Evolutionary conservation across 768 basidiomycete species (phyloP).

Genomic region (Leccinum disarticulatum): DNA sequence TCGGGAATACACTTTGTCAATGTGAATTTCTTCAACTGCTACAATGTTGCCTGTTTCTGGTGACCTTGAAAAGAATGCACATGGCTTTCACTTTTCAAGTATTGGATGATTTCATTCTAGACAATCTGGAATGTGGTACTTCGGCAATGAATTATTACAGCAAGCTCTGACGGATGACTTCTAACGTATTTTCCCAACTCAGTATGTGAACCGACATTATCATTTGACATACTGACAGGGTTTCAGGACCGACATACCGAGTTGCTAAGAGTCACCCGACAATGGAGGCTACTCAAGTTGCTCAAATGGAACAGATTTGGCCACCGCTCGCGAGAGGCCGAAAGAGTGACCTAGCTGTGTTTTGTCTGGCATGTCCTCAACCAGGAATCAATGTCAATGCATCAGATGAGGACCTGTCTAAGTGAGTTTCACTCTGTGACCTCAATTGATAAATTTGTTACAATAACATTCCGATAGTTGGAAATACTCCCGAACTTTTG

Average conservation of each 20-base stretch:
- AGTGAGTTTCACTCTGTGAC: no score
- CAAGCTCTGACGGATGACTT: constrained; percentile 1
- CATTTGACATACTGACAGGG: not conserved
- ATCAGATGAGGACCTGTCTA: not conserved
- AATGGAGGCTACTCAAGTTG: constrained; percentile 22
- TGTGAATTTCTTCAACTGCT: not conserved
- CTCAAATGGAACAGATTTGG: constrained; percentile 20
- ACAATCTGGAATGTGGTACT: constrained; percentile 21
- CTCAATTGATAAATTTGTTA: no score
- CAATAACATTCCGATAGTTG: not conserved
- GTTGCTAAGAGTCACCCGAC: constrained; percentile 10
- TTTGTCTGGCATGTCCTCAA: constrained; percentile 30
- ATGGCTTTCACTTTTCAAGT: not conserved
- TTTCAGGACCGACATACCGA: constrained; percentile 19
- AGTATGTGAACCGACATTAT: not conserved
- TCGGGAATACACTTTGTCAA: not conserved
- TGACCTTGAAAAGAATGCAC: not conserved
- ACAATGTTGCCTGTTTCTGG: not conserved
- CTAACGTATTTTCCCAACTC: not conserved
- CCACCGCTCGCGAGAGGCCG: not conserved
- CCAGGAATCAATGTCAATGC: not conserved
- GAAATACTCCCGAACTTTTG: not conserved
- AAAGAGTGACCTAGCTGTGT: not conserved
- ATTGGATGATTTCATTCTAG: not conserved
- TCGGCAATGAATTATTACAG: constrained; percentile 1